phyloP scores from a whole-genome alignment of 179 eudicot species.

The Camellia oleifera region DNA sequence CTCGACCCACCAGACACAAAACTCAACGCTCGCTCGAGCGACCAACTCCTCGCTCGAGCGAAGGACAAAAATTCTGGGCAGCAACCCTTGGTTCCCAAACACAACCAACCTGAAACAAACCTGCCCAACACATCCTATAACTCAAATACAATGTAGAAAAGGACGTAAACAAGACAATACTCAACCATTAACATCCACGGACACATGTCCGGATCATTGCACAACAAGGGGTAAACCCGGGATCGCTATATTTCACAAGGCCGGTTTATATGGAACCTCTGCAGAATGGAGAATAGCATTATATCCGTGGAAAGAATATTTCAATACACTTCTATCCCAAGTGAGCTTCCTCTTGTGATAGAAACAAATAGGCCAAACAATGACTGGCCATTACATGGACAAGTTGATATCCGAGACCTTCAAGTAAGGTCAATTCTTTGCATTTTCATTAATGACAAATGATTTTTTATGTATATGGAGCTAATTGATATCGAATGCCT shows the following conservation, averaged over 20 bases:
- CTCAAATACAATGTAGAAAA: too few species aligned
- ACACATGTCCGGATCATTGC: too few species aligned
- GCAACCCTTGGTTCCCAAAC: too few species aligned
- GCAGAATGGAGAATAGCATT: slow-evolving; percentile 39
- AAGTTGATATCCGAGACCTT: slow-evolving; percentile 46
- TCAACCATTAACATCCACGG: too few species aligned
- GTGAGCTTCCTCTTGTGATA: slow-evolving; percentile 36
- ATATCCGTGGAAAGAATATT: slow-evolving; percentile 40
- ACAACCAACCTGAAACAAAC: too few species aligned
- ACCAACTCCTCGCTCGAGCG: too few species aligned
- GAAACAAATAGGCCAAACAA: slow-evolving; percentile 27
- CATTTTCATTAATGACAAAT: background rate
- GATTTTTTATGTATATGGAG: background rate
- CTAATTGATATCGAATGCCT: background rate
- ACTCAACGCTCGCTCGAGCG: too few species aligned
- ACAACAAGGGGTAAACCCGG: too few species aligned
- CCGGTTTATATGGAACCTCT: slow-evolving; percentile 36
- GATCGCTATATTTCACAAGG: slow-evolving; percentile 15
- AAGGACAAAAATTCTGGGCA: too few species aligned
- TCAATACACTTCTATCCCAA: slow-evolving; percentile 31
- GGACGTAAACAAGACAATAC: too few species aligned
- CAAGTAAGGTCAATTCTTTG: slow-evolving; percentile 35
- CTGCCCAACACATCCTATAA: too few species aligned
- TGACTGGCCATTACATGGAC: slow-evolving; percentile 36
- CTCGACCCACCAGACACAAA: too few species aligned